A percentile compares a stretch with the other conserved stretches of the same genome.
Conservation (phyloP, 2,329 filamentous ascomycete genomes). For the Paraphaeosphaeria minitans region DNA sequence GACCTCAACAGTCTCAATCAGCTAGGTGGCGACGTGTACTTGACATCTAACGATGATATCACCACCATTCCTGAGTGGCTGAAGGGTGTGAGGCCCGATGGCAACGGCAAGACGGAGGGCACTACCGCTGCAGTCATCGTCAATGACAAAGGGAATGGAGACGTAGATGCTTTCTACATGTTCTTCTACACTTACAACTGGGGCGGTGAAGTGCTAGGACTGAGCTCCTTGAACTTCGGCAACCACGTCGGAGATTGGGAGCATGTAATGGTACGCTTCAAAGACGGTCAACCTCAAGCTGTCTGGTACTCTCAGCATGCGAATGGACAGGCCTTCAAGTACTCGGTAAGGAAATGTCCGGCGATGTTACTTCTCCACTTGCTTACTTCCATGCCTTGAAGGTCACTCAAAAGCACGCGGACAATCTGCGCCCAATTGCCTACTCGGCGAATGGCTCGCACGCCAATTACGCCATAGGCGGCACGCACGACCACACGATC, state of each 20-base stretch:
- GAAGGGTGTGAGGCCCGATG: conserved; percentile 60
- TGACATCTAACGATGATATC: conserved; percentile 52
- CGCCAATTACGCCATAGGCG: conserved; percentile 66
- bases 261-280: conserved; percentile 70
- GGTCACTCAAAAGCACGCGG: conserved; percentile 56
- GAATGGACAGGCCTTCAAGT: conserved; percentile 67
- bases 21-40: conserved; percentile 51
- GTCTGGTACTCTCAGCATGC: conserved; percentile 69
- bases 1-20: conserved; percentile 50
- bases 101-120: conserved; percentile 56
- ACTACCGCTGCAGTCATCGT: conserved; percentile 61
- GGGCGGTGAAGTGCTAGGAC: conserved; percentile 56
- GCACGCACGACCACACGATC: conserved; percentile 67
- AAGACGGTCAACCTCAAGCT: conserved; percentile 58
- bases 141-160: conserved; percentile 59
- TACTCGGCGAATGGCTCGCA: conserved; percentile 67
- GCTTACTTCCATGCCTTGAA: too few relatives aligned
- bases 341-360: conserved; percentile 29
- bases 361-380: too few relatives aligned
- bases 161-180: conserved; percentile 66
- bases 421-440: conserved; percentile 58
- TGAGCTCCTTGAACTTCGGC: conserved; percentile 52
- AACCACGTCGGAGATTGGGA: conserved; percentile 72
- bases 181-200: conserved; percentile 66
- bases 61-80: conserved; percentile 51